Base-by-base conservation (phyloP, 1,284 basidiomycete species). In the Volvariella volvacea region DNA sequence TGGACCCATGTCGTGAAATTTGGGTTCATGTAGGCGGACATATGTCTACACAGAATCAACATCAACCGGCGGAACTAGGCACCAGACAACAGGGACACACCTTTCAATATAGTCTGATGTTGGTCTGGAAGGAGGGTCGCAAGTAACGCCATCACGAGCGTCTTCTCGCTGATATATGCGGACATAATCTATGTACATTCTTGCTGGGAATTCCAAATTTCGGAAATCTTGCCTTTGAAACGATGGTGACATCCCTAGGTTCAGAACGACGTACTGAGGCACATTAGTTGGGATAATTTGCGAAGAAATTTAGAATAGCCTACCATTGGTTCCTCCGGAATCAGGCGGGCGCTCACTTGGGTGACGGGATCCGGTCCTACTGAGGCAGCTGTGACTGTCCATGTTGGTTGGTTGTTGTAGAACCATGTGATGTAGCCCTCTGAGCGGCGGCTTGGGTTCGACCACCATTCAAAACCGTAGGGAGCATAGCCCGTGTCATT, bases 381-480 rank as follows among this genome's bases (percentile, higher is more conserved):
- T 1, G 83, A 66, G 3, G 60, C 69, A 1, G 82, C 65, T 6
- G 76, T 78, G 43, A 84, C 62, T 32, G 72, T 83, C 88, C 88
- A 92, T 3, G 79, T 73, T 50, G 70, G 61, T 50, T 73, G 53
- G 9, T 76, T 80, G 43, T 78, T 63, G 46, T 72, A 73, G 51
- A 72, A 80, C 89, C 89, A 92, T 2, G 79, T 80, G 37, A 92
- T 73, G 55, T 82, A 89, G 1, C 84, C 82, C 15, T 81, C 70
- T 17, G 70, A 55, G 14, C 84, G 68, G 51, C 81, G 59, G 22
- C 65, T 74, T 12, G 74, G 74, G 60, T 90, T 73, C 43, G 80
- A 78, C 73, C 77, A 88, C 66, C 76, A 88, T 61, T 92, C 90
- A 50, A 79, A 79, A 0, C 74, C 88, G 58, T 86, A 90, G 1